Evolutionary conservation across 2,329 filamentous ascomycete genomes (phyloP).

Genomic region (Teratosphaeria zuluensis): DNA sequence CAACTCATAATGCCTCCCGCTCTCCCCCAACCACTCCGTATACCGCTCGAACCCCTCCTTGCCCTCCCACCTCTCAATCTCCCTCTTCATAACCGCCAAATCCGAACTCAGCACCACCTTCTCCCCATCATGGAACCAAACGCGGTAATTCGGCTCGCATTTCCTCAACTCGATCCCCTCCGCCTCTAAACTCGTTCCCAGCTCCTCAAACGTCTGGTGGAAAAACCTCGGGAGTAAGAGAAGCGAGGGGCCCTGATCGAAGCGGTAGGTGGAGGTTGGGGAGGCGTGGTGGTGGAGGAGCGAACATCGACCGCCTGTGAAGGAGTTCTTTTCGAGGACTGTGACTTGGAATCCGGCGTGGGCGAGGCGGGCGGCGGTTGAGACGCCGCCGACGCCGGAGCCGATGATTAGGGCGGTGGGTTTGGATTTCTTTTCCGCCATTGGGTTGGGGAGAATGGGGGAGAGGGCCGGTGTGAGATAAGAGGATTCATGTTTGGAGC

Average conservation of each 20-base stretch:
- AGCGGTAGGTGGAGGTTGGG: conserved; percentile 40
- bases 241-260: conserved; percentile 68
- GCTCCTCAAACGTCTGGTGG: conserved; percentile 57
- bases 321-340: conserved; percentile 66
- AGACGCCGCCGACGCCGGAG: conserved; percentile 61
- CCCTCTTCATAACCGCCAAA: conserved; percentile 57
- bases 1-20: conserved; percentile 61
- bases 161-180: conserved; percentile 61
- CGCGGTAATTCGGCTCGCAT: conserved; percentile 66
- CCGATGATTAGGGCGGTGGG: conserved; percentile 48
- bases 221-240: conserved; percentile 64
- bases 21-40: conserved; percentile 55
- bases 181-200: conserved; percentile 54
- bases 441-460: background rate
- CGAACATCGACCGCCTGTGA: conserved; percentile 62
- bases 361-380: conserved; percentile 59
- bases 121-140: conserved; percentile 62
- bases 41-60: conserved; percentile 62
- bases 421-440: conserved; percentile 6
- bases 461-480: background rate
- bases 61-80: conserved; percentile 65
- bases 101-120: conserved; percentile 58
- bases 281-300: conserved; percentile 35
- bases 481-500: background rate
- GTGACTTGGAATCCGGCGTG: conserved; percentile 63